These are phyloP conservation scores for Heritiera fomes DNA, from an alignment of 345 rosid genomes.

Conservation along the genomic window DNA sequence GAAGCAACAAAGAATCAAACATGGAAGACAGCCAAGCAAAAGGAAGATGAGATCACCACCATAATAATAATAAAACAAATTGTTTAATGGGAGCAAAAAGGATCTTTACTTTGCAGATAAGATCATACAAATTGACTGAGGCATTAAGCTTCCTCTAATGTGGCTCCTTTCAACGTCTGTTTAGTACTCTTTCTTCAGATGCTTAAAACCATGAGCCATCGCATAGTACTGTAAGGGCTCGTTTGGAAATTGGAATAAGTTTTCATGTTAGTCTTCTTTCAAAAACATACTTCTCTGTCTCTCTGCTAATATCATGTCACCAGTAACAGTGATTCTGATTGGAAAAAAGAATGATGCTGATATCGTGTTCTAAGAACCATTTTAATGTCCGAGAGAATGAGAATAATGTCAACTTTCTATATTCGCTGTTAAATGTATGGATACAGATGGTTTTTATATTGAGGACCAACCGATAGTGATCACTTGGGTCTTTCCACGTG, in stretches of 20 bases:
- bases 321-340: neutral
- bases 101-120: neutral
- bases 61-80: neutral
- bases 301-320: neutral
- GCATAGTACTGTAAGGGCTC: neutral
- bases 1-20: slow-evolving; percentile 17
- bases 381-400: neutral
- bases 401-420: neutral
- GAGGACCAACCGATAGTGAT: neutral
- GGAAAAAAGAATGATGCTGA: neutral
- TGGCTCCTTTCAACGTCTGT: neutral
- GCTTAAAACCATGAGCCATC: neutral
- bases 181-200: neutral
- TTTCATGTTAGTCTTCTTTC: neutral
- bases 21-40: slow-evolving; percentile 27
- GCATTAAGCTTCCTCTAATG: neutral
- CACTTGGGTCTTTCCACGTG: neutral
- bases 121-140: neutral
- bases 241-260: neutral
- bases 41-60: slow-evolving; percentile 22
- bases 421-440: neutral
- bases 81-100: neutral
- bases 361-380: too few species aligned
- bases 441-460: neutral
- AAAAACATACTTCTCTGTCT: neutral